Evolutionary conservation across 176 grass and related monocot genomes (phyloP).

Genomic region (Dactylis glomerata): DNA sequence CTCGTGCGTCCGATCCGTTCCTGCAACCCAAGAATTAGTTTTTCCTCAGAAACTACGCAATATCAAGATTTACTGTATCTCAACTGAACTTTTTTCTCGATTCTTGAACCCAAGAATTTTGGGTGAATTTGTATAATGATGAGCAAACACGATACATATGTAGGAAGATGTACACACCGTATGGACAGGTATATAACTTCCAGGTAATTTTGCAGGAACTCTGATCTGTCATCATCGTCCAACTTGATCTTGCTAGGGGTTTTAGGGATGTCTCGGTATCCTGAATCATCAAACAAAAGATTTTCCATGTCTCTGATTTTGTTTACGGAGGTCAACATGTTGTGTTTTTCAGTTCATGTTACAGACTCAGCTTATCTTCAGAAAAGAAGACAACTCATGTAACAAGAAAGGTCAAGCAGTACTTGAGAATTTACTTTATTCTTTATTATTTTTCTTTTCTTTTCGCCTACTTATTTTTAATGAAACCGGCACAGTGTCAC

Average conservation of each 20-base stretch:
- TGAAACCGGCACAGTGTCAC: no score
- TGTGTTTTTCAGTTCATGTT: not conserved
- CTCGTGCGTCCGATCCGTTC: no score
- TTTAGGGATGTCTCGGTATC: not conserved
- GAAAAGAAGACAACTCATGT: not conserved
- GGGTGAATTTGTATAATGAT: not conserved
- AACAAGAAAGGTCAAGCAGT: not conserved
- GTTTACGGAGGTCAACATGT: not conserved
- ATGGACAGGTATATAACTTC: constrained; percentile 16
- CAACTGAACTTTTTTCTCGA: not conserved
- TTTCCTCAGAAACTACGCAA: no score
- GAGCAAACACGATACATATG: not conserved
- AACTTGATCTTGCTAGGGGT: not conserved
- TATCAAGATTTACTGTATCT: not conserved
- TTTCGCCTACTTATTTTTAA: not conserved
- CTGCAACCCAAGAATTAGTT: no score
- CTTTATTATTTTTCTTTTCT: not conserved
- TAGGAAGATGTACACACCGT: not conserved
- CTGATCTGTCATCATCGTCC: constrained; percentile 29
- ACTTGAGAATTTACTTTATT: not conserved
- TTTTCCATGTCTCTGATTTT: not conserved
- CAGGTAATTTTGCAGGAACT: constrained; percentile 47
- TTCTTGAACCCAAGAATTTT: not conserved
- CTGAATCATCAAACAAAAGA: constrained; percentile 20
- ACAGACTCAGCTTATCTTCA: not conserved